Base-by-base conservation (phyloP, 164 flowering plant species). In the Macadamia tetraphylla region DNA sequence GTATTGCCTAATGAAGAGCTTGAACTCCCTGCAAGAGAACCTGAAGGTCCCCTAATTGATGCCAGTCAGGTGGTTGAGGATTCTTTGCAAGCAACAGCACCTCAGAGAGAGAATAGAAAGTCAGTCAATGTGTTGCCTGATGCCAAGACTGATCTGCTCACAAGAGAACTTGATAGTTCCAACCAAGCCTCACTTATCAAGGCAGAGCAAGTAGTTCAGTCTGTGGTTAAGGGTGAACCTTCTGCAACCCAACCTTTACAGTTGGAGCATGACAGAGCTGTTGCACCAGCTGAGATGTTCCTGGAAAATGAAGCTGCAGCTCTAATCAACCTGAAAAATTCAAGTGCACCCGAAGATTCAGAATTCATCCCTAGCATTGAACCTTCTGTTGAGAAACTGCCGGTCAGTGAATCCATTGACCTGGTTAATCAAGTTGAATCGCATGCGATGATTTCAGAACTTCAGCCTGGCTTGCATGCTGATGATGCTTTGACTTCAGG, bases 141-240 rank as follows among this genome's bases (percentile, higher is more conserved):
- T 23, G 40, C 0, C 40, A 35, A 35, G 3, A 2, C 5, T 35
- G 40, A 35, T 35, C 40, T 35, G 3, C 40, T 5, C 5, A 5
- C 40, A 35, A 35, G 5, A 35, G 40, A 35, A 35, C 40, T 2
- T 2, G 40, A 13, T 58, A 9, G 8, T 30, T 31, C 18, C 18
- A 9, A 62, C 43, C 35, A 59, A 14, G 42, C 49, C 23, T 42
- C 9, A 67, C 69, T 46, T 49, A 48, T 65, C 51, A 40, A 58
- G 60, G 71, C 71, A 12, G 40, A 60, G 18, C 72, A 67, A 46
- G 23, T 69, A 18, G 48, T 68, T 52, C 64, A 49, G 30, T 31
- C 73, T 14, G 51, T 17, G 31, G 6, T 32, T 30, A 32, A 56
- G 56, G 29, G n/a, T 31, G 69, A 46, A 29, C 17, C 69, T 30